Evolutionary conservation across 1,139 yeast genomes (phyloP), one percentile per base, ranked within the genome.

Genomic region (Kodamaea sp.): DNA sequence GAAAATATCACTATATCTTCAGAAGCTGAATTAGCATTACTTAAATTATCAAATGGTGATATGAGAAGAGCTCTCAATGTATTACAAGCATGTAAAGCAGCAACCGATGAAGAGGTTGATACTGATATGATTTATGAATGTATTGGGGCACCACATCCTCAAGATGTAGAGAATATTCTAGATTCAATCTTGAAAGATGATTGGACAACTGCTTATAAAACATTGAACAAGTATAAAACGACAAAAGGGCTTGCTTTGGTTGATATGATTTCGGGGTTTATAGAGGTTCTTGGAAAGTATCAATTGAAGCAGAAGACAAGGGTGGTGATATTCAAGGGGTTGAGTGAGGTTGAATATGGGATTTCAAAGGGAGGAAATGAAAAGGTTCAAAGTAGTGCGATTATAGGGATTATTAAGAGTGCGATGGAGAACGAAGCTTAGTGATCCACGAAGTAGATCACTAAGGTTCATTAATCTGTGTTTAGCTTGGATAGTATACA

Each of bases 31-130:
- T 62, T 62, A 1, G 81, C 96, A 1, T 68, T 94, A 39, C 67
- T 92, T 44, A 70, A 67, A 38, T 72, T 92, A 41, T 75, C 95
- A 7, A 76, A 79, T 44, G 99, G 99, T 37, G 99, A 94, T 61
- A 94, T 94, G 98, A 79, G 98, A 66, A 79, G 88, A 44, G 96
- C 95, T 1, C 73, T 94, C 50, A 94, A 94, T 57, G 97, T 94
- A 6, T 63, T 94, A 39, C 99, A 94, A 63, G 95, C 97, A 0
- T 87, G 98, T 59, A 78, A 85, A 47, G 89, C 96, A 0, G 86
- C 95, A 0, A 62, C 79, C 24, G 79, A 78, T 27, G 60, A 59
- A 12, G 55, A 51, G 8, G 65, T 55, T 24, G 67, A 61, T 5
- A 67, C 63, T 15, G 81, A 77, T 40, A 83, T 86, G 80, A 81